These are phyloP conservation scores for Cordyceps cicadae DNA, from an alignment of 2,329 filamentous ascomycete genomes.

Conservation along the genomic window DNA sequence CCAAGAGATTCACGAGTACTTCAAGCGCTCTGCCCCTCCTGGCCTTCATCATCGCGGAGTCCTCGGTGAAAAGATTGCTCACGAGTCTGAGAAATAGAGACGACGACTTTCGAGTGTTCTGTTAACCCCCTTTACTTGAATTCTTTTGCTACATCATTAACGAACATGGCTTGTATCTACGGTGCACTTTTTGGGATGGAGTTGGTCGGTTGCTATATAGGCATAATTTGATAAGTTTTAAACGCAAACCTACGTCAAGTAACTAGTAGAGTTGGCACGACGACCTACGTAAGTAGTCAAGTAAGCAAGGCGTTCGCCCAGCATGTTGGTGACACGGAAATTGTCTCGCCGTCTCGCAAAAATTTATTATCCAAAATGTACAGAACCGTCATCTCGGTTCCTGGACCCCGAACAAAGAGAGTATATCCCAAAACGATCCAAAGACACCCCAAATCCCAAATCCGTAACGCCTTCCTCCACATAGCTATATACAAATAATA, in stretches of 20 bases:
- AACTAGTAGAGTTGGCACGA: too few species aligned
- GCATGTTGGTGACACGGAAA: too few species aligned
- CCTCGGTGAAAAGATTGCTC: constrained; percentile 23
- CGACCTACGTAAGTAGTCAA: not conserved
- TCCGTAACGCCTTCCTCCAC: not conserved
- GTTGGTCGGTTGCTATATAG: not conserved
- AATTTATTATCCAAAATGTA: not conserved
- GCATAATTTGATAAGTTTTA: too few species aligned
- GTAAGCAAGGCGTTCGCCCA: too few species aligned
- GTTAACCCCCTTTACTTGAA: not conserved
- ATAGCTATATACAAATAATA: not conserved
- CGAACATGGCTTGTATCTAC: not conserved
- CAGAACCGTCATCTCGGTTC: not conserved
- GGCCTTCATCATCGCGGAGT: constrained; percentile 13
- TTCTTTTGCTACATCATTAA: not conserved
- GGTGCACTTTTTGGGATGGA: not conserved
- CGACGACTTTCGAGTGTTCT: constrained; percentile 8
- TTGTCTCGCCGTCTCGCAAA: too few species aligned
- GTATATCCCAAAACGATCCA: not conserved
- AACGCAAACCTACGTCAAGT: not conserved
- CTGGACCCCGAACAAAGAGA: not conserved
- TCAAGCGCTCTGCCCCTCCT: constrained; percentile 34
- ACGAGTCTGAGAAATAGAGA: constrained; percentile 11
- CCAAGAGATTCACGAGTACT: constrained; percentile 47
- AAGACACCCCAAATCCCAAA: not conserved